Conservation (phyloP, 2,329 filamentous ascomycete genomes). For the Sphaerulina populicola region DNA sequence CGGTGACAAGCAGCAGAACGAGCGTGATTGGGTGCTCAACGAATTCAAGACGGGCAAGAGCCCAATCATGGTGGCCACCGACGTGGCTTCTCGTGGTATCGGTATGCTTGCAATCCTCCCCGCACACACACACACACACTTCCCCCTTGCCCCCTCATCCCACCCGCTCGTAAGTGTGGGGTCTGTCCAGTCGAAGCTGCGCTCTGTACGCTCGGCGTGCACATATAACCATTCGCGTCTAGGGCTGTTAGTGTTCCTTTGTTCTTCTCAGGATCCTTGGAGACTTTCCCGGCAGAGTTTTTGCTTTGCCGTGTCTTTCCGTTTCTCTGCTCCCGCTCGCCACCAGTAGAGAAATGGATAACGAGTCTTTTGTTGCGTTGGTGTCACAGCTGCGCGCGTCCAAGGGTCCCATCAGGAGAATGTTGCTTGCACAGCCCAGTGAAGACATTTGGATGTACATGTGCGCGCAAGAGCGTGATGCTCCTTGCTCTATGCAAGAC, state of each 20-base stretch:
- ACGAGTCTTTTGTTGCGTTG: slow-evolving; percentile 56
- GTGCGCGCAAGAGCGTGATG: slow-evolving; percentile 27
- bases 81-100: slow-evolving; percentile 99
- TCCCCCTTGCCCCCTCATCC: slow-evolving; percentile 29
- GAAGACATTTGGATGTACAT: slow-evolving; percentile 37
- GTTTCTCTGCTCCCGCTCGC: slow-evolving; percentile 70
- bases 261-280: slow-evolving; percentile 85
- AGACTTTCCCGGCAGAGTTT: slow-evolving; percentile 44
- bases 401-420: slow-evolving; percentile 61
- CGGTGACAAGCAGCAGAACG: slow-evolving; percentile 98
- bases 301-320: slow-evolving; percentile 53
- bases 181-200: slow-evolving; percentile 64
- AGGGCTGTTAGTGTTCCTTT: slow-evolving; percentile 75
- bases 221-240: slow-evolving; percentile 75
- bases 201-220: slow-evolving; percentile 79
- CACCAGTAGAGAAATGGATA: slow-evolving; percentile 57
- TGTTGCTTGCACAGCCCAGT: slow-evolving; percentile 43
- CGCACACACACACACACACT: slow-evolving; percentile 27
- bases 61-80: slow-evolving; percentile 99
- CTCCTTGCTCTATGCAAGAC: slow-evolving; percentile 18
- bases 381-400: slow-evolving; percentile 60
- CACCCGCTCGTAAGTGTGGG: slow-evolving; percentile 48
- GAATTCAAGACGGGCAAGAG: slow-evolving; percentile 99
- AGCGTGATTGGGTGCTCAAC: slow-evolving; percentile 98
- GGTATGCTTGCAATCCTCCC: slow-evolving; percentile 73